Evolutionary conservation across 2,329 filamentous ascomycete genomes (phyloP).

Genomic region (Xylariales sp.): DNA sequence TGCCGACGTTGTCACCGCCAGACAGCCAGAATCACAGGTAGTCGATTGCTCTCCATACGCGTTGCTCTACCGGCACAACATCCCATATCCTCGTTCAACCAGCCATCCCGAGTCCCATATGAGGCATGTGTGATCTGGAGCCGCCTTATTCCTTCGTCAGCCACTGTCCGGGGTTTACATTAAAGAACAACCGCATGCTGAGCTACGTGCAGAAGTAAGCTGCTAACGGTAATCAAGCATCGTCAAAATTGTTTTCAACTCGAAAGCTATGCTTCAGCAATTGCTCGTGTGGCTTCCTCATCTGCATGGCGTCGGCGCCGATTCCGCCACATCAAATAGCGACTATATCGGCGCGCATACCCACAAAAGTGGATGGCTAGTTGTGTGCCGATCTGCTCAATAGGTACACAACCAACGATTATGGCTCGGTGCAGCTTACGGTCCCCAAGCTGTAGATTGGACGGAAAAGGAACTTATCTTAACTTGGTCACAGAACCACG

Average conservation of each 20-base stretch:
- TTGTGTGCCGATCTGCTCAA: neutral
- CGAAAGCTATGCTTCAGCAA: neutral
- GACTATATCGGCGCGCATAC: neutral
- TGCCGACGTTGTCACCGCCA: conserved; percentile 19
- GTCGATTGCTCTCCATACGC: conserved; percentile 15
- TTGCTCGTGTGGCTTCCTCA: too few relatives aligned
- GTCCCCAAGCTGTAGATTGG: too few relatives aligned
- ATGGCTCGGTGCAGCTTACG: neutral
- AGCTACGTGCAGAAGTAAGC: neutral
- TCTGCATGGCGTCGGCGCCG: neutral
- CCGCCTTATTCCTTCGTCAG: conserved; percentile 11
- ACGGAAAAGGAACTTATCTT: too few relatives aligned
- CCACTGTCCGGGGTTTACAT: conserved; percentile 6
- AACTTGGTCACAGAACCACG: neutral
- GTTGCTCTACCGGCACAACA: conserved; percentile 11
- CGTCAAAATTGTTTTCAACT: neutral
- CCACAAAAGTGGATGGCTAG: too few relatives aligned
- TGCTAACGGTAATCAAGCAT: neutral
- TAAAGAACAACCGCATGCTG: neutral
- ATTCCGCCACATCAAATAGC: neutral
- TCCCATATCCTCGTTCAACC: conserved; percentile 17
- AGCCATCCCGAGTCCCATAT: conserved; percentile 11
- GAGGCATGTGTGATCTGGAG: conserved; percentile 12
- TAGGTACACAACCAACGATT: neutral
- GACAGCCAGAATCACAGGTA: conserved; percentile 19